Evolutionary conservation across 2,329 filamentous ascomycete genomes (phyloP), one percentile per base, ranked within the genome.

Genomic region (Talaromyces marneffei): DNA sequence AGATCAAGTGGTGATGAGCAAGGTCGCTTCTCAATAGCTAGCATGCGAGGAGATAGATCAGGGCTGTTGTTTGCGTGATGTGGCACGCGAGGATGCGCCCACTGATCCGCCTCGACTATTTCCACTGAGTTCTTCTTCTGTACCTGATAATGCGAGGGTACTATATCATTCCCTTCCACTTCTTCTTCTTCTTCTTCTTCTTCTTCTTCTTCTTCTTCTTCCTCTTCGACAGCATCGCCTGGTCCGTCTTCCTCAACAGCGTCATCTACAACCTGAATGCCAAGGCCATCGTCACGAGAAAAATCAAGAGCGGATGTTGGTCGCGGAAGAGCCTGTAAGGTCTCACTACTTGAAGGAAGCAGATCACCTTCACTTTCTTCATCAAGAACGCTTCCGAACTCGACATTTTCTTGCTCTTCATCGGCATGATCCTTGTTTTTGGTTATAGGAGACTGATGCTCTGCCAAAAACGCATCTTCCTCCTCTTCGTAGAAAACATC

Each of bases 401-500:
- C 44, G 12, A 52, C 33, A 37, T 52, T 48, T 6, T 7, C 48
- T 20, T 39, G 18, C 16, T 40, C 62, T 4, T 39, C 25, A 4
- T n/a, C 40, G 12, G 23, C 18, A 18, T 48, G 37, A 33, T 62
- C 44, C 20, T 50, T 9, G 14, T 52, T 40, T 39, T 7, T 61
- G 40, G 16, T 29, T 16, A 14, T 55, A 63, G 29, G 61, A 55
- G 68, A 68, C 48, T 74, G 68, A 40, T 68, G 71, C 12, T 69
- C 71, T 25, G 77, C 77, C 25, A 79, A 65, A 61, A 79, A 79
- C 9, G 76, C 78, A 67, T 81, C 78, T 62, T 81, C 79, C 63
- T 81, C 79, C 64, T 81, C 78, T 65, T 81, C 79, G 52, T 80
- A 77, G 61, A 81, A 79, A 4, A 80, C 79, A 65, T 81, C 79